Percentiles rank a stretch among this genome's conserved stretches.
phyloP scores from a whole-genome alignment of 2,329 filamentous ascomycete species.

The Sporothrix dimorphospora region DNA sequence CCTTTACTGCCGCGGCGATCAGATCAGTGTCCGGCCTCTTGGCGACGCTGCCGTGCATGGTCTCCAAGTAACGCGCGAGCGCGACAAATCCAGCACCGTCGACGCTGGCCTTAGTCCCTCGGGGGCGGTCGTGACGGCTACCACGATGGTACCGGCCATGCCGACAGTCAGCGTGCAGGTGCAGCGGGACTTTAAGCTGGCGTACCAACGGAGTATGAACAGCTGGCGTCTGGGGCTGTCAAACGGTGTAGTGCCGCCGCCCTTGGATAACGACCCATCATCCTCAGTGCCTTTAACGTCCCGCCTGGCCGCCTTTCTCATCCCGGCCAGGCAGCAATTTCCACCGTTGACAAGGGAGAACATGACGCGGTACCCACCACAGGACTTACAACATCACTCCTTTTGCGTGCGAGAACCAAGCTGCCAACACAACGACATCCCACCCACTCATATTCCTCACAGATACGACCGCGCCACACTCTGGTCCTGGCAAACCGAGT shows the following conservation, averaged over 20 bases:
- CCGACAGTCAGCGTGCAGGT: slow-evolving; percentile 36
- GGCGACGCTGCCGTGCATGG: slow-evolving; percentile 32
- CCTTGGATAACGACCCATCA: not conserved
- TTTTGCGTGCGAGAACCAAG: slow-evolving; percentile 32
- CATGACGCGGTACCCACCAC: not conserved
- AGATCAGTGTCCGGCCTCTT: slow-evolving; percentile 32
- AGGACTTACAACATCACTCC: slow-evolving; percentile 24
- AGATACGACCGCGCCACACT: slow-evolving; percentile 36
- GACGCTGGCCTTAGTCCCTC: slow-evolving; percentile 31
- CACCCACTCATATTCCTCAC: too few relatives aligned
- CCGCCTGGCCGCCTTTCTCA: slow-evolving; percentile 6
- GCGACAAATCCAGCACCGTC: slow-evolving; percentile 28
- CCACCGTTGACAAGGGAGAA: not conserved
- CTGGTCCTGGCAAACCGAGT: slow-evolving; percentile 37
- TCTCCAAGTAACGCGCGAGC: slow-evolving; percentile 33
- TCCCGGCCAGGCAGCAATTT: slow-evolving; percentile 10
- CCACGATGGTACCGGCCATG: slow-evolving; percentile 16
- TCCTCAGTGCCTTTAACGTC: not conserved
- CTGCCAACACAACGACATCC: not conserved
- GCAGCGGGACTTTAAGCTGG: slow-evolving; percentile 35
- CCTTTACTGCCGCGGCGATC: slow-evolving; percentile 35
- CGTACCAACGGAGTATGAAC: slow-evolving; percentile 36
- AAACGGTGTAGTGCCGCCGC: not conserved
- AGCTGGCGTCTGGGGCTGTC: slow-evolving; percentile 37
- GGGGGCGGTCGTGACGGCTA: not conserved